A percentile compares a stretch with the other conserved stretches of the same genome.
Evolutionary conservation across 495 filamentous ascomycete species (phyloP).

Genomic region (Bacidia rubella): DNA sequence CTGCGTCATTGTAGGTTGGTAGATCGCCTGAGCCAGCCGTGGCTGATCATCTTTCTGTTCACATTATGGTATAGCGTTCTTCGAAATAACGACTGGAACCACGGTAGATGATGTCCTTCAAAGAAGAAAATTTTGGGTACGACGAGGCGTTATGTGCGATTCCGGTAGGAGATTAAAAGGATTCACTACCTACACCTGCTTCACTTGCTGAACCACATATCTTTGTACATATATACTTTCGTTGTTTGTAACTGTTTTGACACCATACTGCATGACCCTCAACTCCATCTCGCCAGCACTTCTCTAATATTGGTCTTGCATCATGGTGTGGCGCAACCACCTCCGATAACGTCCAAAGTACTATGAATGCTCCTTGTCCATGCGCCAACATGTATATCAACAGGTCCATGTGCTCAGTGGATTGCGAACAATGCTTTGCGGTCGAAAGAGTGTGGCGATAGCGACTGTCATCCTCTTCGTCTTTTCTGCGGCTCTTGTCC

Average conservation of each 20-base stretch:
- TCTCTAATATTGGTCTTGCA: neutral
- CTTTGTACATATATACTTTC: too few relatives aligned
- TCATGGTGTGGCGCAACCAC: neutral
- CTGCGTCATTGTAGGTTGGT: too few relatives aligned
- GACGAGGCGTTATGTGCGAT: too few relatives aligned
- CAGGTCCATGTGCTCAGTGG: neutral
- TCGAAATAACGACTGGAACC: too few relatives aligned
- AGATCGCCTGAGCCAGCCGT: neutral
- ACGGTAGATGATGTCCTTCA: too few relatives aligned
- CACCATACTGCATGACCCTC: too few relatives aligned
- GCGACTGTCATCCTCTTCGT: neutral
- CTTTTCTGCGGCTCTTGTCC: conserved; percentile 3
- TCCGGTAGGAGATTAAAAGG: too few relatives aligned
- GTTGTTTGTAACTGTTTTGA: too few relatives aligned
- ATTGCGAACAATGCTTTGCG: neutral
- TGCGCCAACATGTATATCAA: neutral
- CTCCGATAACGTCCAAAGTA: neutral
- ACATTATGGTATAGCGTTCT: too few relatives aligned
- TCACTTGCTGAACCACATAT: too few relatives aligned
- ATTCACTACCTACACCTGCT: too few relatives aligned
- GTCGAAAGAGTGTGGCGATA: neutral
- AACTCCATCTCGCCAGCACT: neutral
- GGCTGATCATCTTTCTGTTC: neutral
- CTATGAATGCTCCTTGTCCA: neutral
- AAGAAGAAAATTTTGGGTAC: too few relatives aligned